Base-by-base conservation (phyloP, 2,329 filamentous ascomycete genomes). In the Harringtonia lauricola region DNA sequence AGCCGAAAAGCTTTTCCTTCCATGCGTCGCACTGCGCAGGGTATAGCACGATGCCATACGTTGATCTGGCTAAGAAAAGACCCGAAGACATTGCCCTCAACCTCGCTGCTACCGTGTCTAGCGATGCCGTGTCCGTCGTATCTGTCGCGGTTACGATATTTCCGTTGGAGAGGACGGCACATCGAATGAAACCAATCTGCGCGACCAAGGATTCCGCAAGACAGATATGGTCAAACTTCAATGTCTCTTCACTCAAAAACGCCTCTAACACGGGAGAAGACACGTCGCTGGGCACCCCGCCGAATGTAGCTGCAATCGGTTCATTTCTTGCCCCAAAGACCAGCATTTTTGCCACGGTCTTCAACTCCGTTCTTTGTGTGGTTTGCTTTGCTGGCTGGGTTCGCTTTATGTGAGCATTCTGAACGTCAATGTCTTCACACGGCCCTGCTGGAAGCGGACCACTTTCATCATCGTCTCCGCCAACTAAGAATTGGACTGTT, bases 11-110 rank as follows among this genome's bases (percentile, higher is more conserved):
- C 4, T 49, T 43, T 6, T 47, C 39, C 18, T 47, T 52, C 60
- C 64, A 69, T 0, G 59, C 57, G 1, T 61, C 57, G 41, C 61
- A 62, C 22, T 52, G 54, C 2, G 57, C 46, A 2, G 66, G 61
- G 40, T 65, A 65, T 1, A 71, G 35, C 5, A 74, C 40, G 17
- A 72, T 48, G 41, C 59, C 64, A 28, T 57, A 62, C 12, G 55
- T 46, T 4, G 54, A 48, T 15, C 50, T 42, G 18, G 60, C 50
- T 30, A 57, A 60, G 10, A 65, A 52, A 1, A 67, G 49, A 1
- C 63, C 67, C 3, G 64, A 54, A 8, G 59, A 57, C 9, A 58
- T 59, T 4, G 59, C 38, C 21, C 50, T 53, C 3, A 74, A 57
- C 36, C 60, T 57, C 18, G 59, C 52, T 6, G 60, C 56, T 19